Percentiles rank a stretch among this genome's conserved stretches.
Conservation (phyloP, 2,329 filamentous ascomycete species). For the Rutstroemia sp. region DNA sequence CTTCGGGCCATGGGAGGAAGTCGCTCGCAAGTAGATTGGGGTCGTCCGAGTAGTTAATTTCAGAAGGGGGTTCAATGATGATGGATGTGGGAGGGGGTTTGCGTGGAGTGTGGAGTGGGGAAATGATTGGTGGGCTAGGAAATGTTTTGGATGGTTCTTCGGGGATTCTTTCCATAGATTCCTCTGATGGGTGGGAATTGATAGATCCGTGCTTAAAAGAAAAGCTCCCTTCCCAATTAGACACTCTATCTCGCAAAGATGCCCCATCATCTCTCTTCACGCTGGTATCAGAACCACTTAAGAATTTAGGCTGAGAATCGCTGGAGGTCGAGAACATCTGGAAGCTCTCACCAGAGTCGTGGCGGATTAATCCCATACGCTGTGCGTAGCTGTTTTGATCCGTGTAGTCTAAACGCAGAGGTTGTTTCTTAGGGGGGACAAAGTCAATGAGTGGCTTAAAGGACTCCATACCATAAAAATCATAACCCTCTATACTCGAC, state of each 20-base stretch:
- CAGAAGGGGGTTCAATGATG: background rate
- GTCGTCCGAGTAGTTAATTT: conserved; percentile 16
- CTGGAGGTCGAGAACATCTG: conserved; percentile 53
- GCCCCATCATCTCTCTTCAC: conserved; percentile 5
- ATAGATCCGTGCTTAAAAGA: conserved; percentile 10
- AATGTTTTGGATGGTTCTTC: background rate
- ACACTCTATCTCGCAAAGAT: conserved; percentile 21
- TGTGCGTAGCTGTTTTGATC: conserved; percentile 12
- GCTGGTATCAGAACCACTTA: conserved; percentile 28
- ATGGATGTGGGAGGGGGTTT: conserved; percentile 6
- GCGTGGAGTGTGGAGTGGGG: conserved; percentile 19
- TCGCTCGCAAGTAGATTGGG: conserved; percentile 46
- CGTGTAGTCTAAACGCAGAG: conserved; percentile 30
- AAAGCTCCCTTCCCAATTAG: conserved; percentile 27
- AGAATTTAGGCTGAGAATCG: conserved; percentile 34
- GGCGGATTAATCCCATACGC: conserved; percentile 33
- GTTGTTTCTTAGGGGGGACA: conserved; percentile 36
- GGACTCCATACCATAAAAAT: conserved; percentile 57
- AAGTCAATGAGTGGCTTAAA: conserved; percentile 46
- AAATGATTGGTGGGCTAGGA: background rate
- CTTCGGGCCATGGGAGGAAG: conserved; percentile 51
- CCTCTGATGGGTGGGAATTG: conserved; percentile 13
- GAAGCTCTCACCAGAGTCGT: conserved; percentile 54
- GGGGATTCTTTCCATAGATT: conserved; percentile 2
- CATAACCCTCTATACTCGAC: conserved; percentile 46